Conservation (phyloP, 2,329 filamentous ascomycete genomes). For the Talaromyces sp. region DNA sequence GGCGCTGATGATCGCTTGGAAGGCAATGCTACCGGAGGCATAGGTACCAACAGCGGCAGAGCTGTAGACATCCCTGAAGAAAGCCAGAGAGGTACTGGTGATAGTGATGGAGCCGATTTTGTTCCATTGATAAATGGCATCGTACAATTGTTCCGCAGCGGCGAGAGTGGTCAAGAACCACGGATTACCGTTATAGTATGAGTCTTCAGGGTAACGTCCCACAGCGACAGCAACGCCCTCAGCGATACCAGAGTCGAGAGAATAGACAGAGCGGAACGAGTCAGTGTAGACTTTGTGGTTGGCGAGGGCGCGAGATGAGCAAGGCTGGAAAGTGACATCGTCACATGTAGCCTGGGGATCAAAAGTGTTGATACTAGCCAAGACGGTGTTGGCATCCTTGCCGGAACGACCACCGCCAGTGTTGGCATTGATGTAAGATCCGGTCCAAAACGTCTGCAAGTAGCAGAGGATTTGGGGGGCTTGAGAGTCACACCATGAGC, state of each 20-base stretch:
- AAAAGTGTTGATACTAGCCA: constrained; percentile 46
- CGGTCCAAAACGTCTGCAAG: constrained; percentile 70
- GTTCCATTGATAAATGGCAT: constrained; percentile 70
- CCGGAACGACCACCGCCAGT: constrained; percentile 60
- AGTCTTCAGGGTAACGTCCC: constrained; percentile 68
- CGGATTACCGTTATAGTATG: constrained; percentile 74
- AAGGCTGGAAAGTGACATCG: constrained; percentile 69
- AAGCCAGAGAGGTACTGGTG: constrained; percentile 61
- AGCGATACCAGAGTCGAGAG: constrained; percentile 44
- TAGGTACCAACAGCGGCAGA: constrained; percentile 63
- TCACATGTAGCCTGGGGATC: constrained; percentile 34
- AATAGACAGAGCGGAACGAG: constrained; percentile 68
- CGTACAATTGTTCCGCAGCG: constrained; percentile 76
- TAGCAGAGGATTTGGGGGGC: constrained; percentile 72
- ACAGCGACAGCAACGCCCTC: constrained; percentile 39
- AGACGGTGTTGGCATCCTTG: constrained; percentile 68
- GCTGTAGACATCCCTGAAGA: constrained; percentile 66
- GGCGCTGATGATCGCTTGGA: constrained; percentile 55
- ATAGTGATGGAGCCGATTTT: constrained; percentile 61
- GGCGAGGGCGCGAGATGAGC: constrained; percentile 63
- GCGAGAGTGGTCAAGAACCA: constrained; percentile 73
- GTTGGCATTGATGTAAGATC: constrained; percentile 64
- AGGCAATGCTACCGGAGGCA: constrained; percentile 53
- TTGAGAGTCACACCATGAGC: constrained; percentile 61
- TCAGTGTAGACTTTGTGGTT: constrained; percentile 75